These are phyloP conservation scores for Petunia secreta DNA, from an alignment of 257 asterid species.

Conservation along the genomic window DNA sequence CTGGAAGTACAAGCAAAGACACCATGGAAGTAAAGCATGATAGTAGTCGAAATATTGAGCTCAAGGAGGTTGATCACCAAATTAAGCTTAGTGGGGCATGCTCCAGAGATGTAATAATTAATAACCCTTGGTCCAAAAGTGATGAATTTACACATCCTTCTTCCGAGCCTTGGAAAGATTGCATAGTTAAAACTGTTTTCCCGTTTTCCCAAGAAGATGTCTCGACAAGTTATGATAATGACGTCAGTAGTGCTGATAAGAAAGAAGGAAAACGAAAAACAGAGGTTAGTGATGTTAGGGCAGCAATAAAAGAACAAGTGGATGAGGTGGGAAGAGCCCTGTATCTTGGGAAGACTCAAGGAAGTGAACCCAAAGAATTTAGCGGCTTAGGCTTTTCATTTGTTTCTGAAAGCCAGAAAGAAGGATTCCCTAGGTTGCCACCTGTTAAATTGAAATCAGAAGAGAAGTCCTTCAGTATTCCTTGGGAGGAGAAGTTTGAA, in stretches of 20 bases:
- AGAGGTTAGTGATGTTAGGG: conserved; percentile 54
- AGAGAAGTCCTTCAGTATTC: conserved; percentile 73
- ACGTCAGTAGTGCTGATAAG: conserved; percentile 45
- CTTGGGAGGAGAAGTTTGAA: conserved; percentile 87
- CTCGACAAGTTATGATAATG: conserved; percentile 62
- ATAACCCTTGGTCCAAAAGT: conserved; percentile 57
- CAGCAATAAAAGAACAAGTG: conserved; percentile 78
- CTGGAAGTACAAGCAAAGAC: conserved; percentile 54
- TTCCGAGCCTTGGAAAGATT: conserved; percentile 60
- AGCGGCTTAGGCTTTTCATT: conserved; percentile 54
- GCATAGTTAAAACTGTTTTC: conserved; percentile 70
- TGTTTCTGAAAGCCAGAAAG: conserved; percentile 68
- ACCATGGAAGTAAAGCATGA: conserved; percentile 39
- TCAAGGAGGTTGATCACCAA: conserved; percentile 55
- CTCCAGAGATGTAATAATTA: conserved; percentile 49
- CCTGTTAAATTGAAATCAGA: conserved; percentile 93
- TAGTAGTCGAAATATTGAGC: conserved; percentile 50
- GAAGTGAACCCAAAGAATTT: conserved; percentile 57
- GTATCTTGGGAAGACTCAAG: conserved; percentile 69
- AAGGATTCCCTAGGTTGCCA: conserved; percentile 88
- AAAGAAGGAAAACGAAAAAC: conserved; percentile 65
- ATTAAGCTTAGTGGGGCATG: conserved; percentile 41
- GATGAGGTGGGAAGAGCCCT: conserved; percentile 87
- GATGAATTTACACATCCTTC: conserved; percentile 51
- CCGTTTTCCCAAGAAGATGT: conserved; percentile 63